Conservation (phyloP, 768 basidiomycete species). For the Kwoniella sp. region DNA sequence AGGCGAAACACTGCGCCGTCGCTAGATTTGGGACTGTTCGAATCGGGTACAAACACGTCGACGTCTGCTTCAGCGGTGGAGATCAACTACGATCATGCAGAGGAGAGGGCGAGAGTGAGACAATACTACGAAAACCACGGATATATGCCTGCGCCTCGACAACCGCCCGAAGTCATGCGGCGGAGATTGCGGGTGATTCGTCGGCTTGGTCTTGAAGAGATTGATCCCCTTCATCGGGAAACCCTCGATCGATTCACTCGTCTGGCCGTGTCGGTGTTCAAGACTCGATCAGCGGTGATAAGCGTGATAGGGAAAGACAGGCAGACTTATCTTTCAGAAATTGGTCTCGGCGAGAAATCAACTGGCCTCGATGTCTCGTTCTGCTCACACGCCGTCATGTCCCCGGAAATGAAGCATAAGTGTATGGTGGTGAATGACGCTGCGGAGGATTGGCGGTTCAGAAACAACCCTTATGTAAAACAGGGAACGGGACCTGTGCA, state of each 20-base stretch:
- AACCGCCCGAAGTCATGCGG: slow-evolving; percentile 34
- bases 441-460: slow-evolving; percentile 50
- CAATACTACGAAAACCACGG: slow-evolving; percentile 41
- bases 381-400: slow-evolving; percentile 49
- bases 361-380: slow-evolving; percentile 40
- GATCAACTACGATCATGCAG: slow-evolving; percentile 19
- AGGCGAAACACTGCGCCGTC: slow-evolving; percentile 2
- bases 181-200: slow-evolving; percentile 44
- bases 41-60: slow-evolving; percentile 27
- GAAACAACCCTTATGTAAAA: slow-evolving; percentile 39
- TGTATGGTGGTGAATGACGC: slow-evolving; percentile 49
- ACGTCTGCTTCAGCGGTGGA: slow-evolving; percentile 25
- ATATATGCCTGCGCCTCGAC: slow-evolving; percentile 43
- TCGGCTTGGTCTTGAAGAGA: slow-evolving; percentile 38
- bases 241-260: slow-evolving; percentile 49
- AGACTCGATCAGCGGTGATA: slow-evolving; percentile 38
- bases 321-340: slow-evolving; percentile 43
- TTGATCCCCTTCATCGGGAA: slow-evolving; percentile 25
- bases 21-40: slow-evolving; percentile 21
- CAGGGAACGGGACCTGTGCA: slow-evolving; percentile 30
- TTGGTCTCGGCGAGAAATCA: slow-evolving; percentile 22
- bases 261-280: slow-evolving; percentile 45
- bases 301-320: slow-evolving; percentile 44
- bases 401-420: slow-evolving; percentile 23
- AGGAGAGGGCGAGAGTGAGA: slow-evolving; percentile 30